Conservation (phyloP, 1,284 basidiomycete species). For the Marasmius fiardii region DNA sequence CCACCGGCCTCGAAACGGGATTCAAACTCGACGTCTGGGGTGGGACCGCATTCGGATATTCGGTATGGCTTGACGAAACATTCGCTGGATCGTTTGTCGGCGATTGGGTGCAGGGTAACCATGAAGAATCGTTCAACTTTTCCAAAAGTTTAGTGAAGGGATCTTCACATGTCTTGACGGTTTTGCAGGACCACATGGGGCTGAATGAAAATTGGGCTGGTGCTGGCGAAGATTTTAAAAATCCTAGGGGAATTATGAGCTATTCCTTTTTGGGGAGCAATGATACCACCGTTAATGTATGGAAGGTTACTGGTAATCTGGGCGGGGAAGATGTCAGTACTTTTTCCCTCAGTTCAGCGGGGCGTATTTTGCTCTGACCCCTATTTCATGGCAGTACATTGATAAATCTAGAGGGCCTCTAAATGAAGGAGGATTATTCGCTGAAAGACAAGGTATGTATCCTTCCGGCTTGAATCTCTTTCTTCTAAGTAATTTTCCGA, state of each 20-base stretch:
- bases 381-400: slow-evolving; percentile 25
- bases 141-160: slow-evolving; percentile 24
- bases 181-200: slow-evolving; percentile 55
- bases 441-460: slow-evolving; percentile 38
- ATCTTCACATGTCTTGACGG: slow-evolving; percentile 41
- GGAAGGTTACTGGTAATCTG: slow-evolving; percentile 48
- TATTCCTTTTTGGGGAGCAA: slow-evolving; percentile 40
- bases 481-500: not conserved
- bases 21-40: slow-evolving; percentile 40
- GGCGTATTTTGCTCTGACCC: not conserved
- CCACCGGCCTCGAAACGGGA: slow-evolving; percentile 37
- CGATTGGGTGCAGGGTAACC: slow-evolving; percentile 29
- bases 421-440: slow-evolving; percentile 47
- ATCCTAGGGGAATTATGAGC: slow-evolving; percentile 39
- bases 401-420: slow-evolving; percentile 42
- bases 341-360: not conserved
- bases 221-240: slow-evolving; percentile 40
- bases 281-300: slow-evolving; percentile 31
- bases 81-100: slow-evolving; percentile 49
- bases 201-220: slow-evolving; percentile 40
- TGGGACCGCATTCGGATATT: slow-evolving; percentile 45
- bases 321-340: slow-evolving; percentile 40
- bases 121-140: slow-evolving; percentile 34
- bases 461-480: slow-evolving; percentile 6
- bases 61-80: slow-evolving; percentile 44